These are phyloP conservation scores for Urostyla sp. DNA, from an alignment of 73 alveolate species.

Conservation along the genomic window DNA sequence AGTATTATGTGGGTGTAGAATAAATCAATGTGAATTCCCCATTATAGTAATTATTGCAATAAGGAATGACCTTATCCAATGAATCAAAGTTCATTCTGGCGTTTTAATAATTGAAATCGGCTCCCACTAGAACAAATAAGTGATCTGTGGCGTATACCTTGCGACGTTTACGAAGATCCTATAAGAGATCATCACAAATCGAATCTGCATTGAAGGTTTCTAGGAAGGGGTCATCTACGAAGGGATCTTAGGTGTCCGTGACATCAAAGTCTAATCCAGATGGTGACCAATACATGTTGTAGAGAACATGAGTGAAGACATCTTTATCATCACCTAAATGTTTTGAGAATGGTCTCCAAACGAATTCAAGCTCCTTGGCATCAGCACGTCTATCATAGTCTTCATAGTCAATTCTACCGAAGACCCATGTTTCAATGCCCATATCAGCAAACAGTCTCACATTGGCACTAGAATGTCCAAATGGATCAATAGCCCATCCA, in stretches of 20 bases:
- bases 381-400: slow-evolving; percentile 78
- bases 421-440: slow-evolving; percentile 94
- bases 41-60: slow-evolving; percentile 66
- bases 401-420: slow-evolving; percentile 94
- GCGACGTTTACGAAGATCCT: no score
- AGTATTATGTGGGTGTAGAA: slow-evolving; percentile 94
- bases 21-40: slow-evolving; percentile 79
- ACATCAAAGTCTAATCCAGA: slow-evolving; percentile 44
- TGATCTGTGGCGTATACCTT: no score
- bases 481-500: slow-evolving; percentile 96
- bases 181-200: slow-evolving; percentile 64
- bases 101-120: slow-evolving; percentile 72
- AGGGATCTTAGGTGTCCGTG: slow-evolving; percentile 42
- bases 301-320: slow-evolving; percentile 67
- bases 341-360: slow-evolving; percentile 83
- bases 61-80: slow-evolving; percentile 71
- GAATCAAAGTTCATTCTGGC: slow-evolving; percentile 71
- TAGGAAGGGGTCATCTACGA: slow-evolving; percentile 59
- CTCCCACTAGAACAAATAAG: slow-evolving; percentile 69
- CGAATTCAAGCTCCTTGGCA: slow-evolving; percentile 83
- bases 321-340: slow-evolving; percentile 43
- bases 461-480: slow-evolving; percentile 91
- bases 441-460: slow-evolving; percentile 90
- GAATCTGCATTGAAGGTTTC: slow-evolving; percentile 71
- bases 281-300: slow-evolving; percentile 55